These are phyloP conservation scores for Pholiota microspora DNA, from an alignment of 768 basidiomycete species.

Conservation along the genomic window DNA sequence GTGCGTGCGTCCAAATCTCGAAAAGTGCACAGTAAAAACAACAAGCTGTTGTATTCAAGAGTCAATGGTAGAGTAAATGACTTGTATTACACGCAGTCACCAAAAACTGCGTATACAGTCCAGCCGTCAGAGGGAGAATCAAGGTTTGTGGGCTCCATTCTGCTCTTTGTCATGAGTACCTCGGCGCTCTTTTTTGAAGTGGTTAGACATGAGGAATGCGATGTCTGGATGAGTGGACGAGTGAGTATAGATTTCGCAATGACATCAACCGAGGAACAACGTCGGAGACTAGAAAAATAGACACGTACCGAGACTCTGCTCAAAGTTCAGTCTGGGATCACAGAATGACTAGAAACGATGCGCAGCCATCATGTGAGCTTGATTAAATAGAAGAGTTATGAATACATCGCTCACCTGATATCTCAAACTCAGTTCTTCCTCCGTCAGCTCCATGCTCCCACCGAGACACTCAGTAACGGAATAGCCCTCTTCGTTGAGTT, in stretches of 20 bases:
- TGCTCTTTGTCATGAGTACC: background rate
- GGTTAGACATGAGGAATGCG: constrained; percentile 34
- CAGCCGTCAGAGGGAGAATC: no score
- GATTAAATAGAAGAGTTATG: background rate
- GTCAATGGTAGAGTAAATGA: no score
- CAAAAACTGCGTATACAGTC: no score
- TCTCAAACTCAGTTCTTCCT: constrained; percentile 85
- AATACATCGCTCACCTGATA: constrained; percentile 60
- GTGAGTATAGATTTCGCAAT: background rate
- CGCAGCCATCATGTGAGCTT: background rate
- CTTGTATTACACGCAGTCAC: no score
- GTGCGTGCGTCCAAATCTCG: no score
- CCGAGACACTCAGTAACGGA: constrained; percentile 97
- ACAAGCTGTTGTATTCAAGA: no score
- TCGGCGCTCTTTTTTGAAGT: constrained; percentile 29
- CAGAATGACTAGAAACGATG: constrained; percentile 70
- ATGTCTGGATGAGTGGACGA: constrained; percentile 23
- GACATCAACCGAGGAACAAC: no score
- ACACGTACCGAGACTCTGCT: constrained; percentile 83
- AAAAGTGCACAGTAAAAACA: no score
- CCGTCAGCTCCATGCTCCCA: constrained; percentile 91
- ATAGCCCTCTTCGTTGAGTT: constrained; percentile 86
- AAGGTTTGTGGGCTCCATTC: background rate
- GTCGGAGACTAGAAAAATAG: background rate
- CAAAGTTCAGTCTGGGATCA: constrained; percentile 91